A percentile compares a stretch with the other conserved stretches of the same genome.
These are phyloP conservation scores for Pyrenula aspistea DNA, from an alignment of 495 filamentous ascomycete genomes.

Conservation along the genomic window DNA sequence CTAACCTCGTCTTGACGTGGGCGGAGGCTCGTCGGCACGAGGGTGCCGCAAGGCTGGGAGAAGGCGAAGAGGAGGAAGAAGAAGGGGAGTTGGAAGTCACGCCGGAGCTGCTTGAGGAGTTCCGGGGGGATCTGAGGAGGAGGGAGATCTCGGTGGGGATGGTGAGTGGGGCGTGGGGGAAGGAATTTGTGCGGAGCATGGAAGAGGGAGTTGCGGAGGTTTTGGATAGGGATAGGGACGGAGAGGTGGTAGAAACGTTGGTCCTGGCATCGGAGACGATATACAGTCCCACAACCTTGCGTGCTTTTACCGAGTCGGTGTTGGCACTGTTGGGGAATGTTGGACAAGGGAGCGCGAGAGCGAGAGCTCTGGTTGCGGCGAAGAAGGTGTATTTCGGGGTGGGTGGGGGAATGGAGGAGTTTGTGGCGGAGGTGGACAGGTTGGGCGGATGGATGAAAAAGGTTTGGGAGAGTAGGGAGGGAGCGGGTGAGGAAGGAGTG, in stretches of 20 bases:
- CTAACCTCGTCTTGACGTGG: slow-evolving; percentile 81
- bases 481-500: slow-evolving; percentile 37
- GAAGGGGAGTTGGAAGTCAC: slow-evolving; percentile 69
- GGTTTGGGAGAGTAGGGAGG: slow-evolving; percentile 50
- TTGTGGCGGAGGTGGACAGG: slow-evolving; percentile 48
- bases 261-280: slow-evolving; percentile 90
- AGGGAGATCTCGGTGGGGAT: slow-evolving; percentile 53
- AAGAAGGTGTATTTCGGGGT: slow-evolving; percentile 96
- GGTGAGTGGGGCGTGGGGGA: slow-evolving; percentile 75
- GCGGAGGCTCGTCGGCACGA: slow-evolving; percentile 20
- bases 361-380: slow-evolving; percentile 69
- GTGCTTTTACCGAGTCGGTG: slow-evolving; percentile 62
- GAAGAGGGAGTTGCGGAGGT: slow-evolving; percentile 10
- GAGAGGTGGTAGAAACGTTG: slow-evolving; percentile 24
- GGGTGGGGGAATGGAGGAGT: slow-evolving; percentile 84
- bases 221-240: neutral
- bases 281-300: slow-evolving; percentile 69
- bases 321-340: slow-evolving; percentile 35
- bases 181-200: slow-evolving; percentile 38
- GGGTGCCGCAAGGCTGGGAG: slow-evolving; percentile 1
- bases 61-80: slow-evolving; percentile 8
- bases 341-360: slow-evolving; percentile 18
- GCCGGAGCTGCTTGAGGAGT: slow-evolving; percentile 44
- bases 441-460: slow-evolving; percentile 43
- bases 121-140: slow-evolving; percentile 42